Conservation (phyloP, 768 basidiomycete genomes). For the Tricholoma terreum region DNA sequence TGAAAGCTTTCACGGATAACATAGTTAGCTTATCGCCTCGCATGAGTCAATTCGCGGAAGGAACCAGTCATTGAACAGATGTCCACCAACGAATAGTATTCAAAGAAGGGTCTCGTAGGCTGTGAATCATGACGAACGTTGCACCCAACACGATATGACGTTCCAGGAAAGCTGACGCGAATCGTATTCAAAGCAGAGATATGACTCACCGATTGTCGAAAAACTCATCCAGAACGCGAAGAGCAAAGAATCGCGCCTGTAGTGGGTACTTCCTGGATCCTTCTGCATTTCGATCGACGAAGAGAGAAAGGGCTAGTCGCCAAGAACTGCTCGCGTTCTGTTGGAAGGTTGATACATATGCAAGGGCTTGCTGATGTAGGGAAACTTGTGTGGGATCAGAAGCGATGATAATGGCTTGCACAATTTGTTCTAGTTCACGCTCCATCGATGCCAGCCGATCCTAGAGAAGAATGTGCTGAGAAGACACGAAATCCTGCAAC, state of each 20-base stretch:
- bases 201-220: constrained; percentile 73
- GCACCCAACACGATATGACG: neutral
- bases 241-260: constrained; percentile 76
- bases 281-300: constrained; percentile 57
- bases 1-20: constrained; percentile 45
- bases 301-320: constrained; percentile 76
- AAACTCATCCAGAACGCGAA: constrained; percentile 79
- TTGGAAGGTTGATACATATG: constrained; percentile 76
- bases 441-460: constrained; percentile 48
- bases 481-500: neutral
- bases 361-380: constrained; percentile 83
- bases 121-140: neutral
- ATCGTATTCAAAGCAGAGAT: constrained; percentile 3
- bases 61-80: neutral
- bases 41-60: neutral
- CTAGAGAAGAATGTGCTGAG: neutral
- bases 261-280: constrained; percentile 66
- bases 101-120: neutral
- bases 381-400: constrained; percentile 70
- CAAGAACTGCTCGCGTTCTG: constrained; percentile 74
- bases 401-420: constrained; percentile 86
- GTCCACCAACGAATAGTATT: neutral
- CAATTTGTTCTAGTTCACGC: constrained; percentile 69
- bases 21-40: constrained; percentile 4
- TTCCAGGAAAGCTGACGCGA: neutral